Base-by-base conservation (phyloP, 495 filamentous ascomycete species). In the Trichoderma virens region DNA sequence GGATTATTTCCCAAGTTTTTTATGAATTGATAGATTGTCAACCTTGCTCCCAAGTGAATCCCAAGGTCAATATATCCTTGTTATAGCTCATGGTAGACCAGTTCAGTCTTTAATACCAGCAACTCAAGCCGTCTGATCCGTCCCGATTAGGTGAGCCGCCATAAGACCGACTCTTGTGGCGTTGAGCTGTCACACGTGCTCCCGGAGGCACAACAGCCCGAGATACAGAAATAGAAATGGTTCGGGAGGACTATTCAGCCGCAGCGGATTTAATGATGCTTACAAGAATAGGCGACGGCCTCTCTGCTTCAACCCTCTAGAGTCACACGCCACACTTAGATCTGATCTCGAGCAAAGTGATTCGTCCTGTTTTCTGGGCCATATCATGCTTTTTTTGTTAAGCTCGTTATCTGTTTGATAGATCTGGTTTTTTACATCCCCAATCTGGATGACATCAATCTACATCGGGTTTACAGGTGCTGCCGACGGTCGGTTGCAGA, bases 201-300 rank as follows among this genome's bases (percentile, higher is more conserved):
- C 9, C 51, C 51, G 51, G 51, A 9, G 6, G 23, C 13, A 30
- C 25, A 30, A 56, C 51, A 28, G 5, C 23, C 51, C 51, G 25
- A 28, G 3, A 56, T 16, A 30, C 13, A 30, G 43, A 5, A 47
- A 47, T 47, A 56, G 51, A 23, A 31, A 27, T 30, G 25, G 5
- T 14, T 56, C 51, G 51, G 51, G 27, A 30, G 25, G 51, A 56
- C 13, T 56, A 56, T 56, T 56, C 51, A n/a, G 11, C 51, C 51
- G 51, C 20, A 56, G 51, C 51, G 25, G 6, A 28, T 5, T 9
- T 5, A 47, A 47, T 23, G 43, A 47, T n/a, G 43, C 43, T 25
- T 47, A 25, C 20, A 47, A 47, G 43, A 47, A 23, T 7, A 20
- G 18, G 43, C n/a, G 9, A 8, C 34, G 6, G 34, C 34, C 43